Evolutionary conservation across 176 grass and related monocot genomes (phyloP), one percentile per base, ranked within the genome.

Genomic region (Bothriochloa decipiens): DNA sequence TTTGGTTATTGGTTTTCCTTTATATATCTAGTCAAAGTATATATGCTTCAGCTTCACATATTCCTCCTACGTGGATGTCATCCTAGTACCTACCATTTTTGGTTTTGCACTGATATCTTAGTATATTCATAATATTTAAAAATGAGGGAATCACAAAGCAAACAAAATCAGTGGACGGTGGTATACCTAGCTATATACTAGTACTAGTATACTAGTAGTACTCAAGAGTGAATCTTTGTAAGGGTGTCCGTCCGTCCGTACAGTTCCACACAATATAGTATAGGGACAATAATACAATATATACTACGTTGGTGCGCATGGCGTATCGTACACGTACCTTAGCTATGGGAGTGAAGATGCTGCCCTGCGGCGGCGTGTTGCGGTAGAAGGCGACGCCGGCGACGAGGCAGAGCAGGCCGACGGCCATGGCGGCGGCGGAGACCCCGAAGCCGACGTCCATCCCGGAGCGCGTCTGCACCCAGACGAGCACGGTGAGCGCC

Each of bases 341-440:
- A 23, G 87, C 74, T 28, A 90, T 90, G 20, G 94, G 89, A 68
- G 75, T 97, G 85, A 93, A 93, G 77, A 97, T 97, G 89, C 94
- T 97, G 61, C 94, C 94, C 83, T 93, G 94, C 13, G 94, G 94
- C 64, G 89, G 89, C 65, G 84, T 97, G 89, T 97, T 97, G 26
- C 94, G 74, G 79, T 97, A 97, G 81, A 93, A 97, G 43, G 55
- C 47, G 39, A 86, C 74, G 28, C 94, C 94, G 65, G 85, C 83
- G 70, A 93, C 84, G 77, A 97, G 90, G 83, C 87, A 62, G 60
- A 79, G 9, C 8, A 97, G 91, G 0, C 75, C 87, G 75, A 88
- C 7, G 11, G 72, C 94, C 94, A 97, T 93, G 78, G 87, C 87
- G 11, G 70, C 91, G 4, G 94, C 89, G 1, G 91, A 97, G 49